phyloP scores from a whole-genome alignment of 2,329 filamentous ascomycete species.

The Clarireedia homoeocarpa region DNA sequence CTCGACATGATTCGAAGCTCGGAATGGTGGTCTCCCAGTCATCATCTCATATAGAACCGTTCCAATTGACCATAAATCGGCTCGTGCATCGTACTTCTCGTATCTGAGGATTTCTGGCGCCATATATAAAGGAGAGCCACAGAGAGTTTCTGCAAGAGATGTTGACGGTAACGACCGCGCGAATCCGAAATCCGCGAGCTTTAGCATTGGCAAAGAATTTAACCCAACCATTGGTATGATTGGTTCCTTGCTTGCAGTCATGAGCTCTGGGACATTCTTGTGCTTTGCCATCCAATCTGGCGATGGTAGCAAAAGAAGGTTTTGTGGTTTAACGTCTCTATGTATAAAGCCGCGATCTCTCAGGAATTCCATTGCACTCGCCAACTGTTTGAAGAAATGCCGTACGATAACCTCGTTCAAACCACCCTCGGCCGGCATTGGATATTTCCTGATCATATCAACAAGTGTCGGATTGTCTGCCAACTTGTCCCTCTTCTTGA shows the following conservation, averaged over 20 bases:
- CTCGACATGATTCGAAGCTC: conserved; percentile 90
- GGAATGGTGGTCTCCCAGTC: conserved; percentile 80
- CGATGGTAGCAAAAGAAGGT: conserved; percentile 82
- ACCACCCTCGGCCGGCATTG: conserved; percentile 73
- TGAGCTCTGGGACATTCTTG: conserved; percentile 59
- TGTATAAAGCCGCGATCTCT: conserved; percentile 82
- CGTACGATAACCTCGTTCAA: conserved; percentile 93
- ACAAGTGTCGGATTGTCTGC: conserved; percentile 71
- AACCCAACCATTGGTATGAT: conserved; percentile 75
- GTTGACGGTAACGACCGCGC: conserved; percentile 85
- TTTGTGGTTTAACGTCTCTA: conserved; percentile 95
- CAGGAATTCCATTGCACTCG: conserved; percentile 85
- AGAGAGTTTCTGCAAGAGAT: conserved; percentile 89
- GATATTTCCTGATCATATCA: conserved; percentile 91
- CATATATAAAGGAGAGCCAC: conserved; percentile 97
- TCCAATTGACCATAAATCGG: conserved; percentile 94
- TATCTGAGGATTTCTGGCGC: conserved; percentile 95
- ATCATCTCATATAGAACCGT: conserved; percentile 96
- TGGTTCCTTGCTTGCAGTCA: conserved; percentile 70
- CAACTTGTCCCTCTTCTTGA: conserved; percentile 84
- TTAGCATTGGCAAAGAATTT: conserved; percentile 84
- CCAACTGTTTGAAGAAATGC: conserved; percentile 91
- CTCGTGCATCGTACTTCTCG: conserved; percentile 94
- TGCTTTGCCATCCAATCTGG: conserved; percentile 57
- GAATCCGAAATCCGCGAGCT: conserved; percentile 98